These are phyloP conservation scores for Candida michaelii DNA, from an alignment of 805 yeast genomes.

Conservation along the genomic window DNA sequence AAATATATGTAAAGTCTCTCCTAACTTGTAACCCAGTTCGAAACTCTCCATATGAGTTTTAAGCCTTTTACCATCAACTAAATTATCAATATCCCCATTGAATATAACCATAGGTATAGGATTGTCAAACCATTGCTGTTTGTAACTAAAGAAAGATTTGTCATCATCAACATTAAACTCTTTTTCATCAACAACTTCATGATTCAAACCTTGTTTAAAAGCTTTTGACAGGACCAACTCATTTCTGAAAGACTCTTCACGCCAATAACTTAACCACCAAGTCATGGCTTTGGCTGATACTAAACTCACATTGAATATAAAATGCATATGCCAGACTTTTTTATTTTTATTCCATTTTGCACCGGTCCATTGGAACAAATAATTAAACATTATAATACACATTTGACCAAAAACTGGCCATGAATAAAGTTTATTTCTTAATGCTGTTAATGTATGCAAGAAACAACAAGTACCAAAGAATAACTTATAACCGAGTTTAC, in stretches of 20 bases:
- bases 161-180: conserved; percentile 23
- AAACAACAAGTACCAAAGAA: conserved; percentile 79
- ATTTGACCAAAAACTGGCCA: conserved; percentile 52
- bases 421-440: conserved; percentile 48
- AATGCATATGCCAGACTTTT: conserved; percentile 66
- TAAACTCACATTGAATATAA: conserved; percentile 81
- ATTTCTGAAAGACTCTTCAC: conserved; percentile 40
- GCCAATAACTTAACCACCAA: conserved; percentile 75
- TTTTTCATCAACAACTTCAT: conserved; percentile 21
- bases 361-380: conserved; percentile 85
- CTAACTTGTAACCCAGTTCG: conserved; percentile 49
- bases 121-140: conserved; percentile 51
- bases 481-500: conserved; percentile 42
- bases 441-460: conserved; percentile 67
- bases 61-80: conserved; percentile 75
- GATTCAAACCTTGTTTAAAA: conserved; percentile 28
- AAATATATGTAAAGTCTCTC: conserved; percentile 35
- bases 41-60: conserved; percentile 59
- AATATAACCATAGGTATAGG: conserved; percentile 58
- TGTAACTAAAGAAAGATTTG: conserved; percentile 53
- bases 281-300: conserved; percentile 79
- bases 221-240: conserved; percentile 34
- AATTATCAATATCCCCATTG: conserved; percentile 68
- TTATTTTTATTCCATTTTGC: conserved; percentile 63
- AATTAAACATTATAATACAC: conserved; percentile 83